These are phyloP conservation scores for Vitis amurensis DNA, from an alignment of 164 flowering plant genomes.

Conservation along the genomic window DNA sequence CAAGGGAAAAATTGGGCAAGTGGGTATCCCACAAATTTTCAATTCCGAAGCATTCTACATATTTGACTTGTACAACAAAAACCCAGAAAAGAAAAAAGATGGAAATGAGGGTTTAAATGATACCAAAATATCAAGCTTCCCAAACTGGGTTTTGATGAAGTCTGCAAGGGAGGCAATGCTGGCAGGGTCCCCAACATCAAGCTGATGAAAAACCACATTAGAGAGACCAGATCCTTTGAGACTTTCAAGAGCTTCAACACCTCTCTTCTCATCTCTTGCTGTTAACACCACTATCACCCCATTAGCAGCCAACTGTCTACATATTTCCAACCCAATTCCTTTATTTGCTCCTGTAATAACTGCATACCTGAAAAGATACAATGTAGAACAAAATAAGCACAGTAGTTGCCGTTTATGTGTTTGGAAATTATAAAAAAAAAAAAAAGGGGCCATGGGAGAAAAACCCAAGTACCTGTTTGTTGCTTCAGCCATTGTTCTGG, in stretches of 20 bases:
- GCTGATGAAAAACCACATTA: conserved; percentile 44
- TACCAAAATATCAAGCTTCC: conserved; percentile 54
- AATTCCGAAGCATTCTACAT: conserved; percentile 21
- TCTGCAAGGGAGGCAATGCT: conserved; percentile 33
- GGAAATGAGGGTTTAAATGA: neutral
- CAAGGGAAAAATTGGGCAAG: too few relatives aligned
- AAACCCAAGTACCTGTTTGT: neutral
- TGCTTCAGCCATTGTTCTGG: neutral
- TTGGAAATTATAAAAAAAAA: neutral
- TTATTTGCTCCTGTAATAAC: conserved; percentile 43
- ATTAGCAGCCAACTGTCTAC: conserved; percentile 31
- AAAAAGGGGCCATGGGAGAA: neutral
- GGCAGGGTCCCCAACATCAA: conserved; percentile 32
- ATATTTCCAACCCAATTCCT: conserved; percentile 35
- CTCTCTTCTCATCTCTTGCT: conserved; percentile 42
- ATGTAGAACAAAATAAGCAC: neutral
- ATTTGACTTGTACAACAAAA: conserved; percentile 21
- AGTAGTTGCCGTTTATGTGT: neutral
- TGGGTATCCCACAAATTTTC: too few relatives aligned
- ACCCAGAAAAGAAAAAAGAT: too few relatives aligned
- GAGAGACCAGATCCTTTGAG: conserved; percentile 25
- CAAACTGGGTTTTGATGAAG: conserved; percentile 34
- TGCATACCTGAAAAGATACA: conserved; percentile 11
- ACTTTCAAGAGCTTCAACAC: conserved; percentile 37
- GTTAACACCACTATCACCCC: conserved; percentile 32